A percentile compares a stretch with the other conserved stretches of the same genome.
phyloP scores from a whole-genome alignment of 208 protist genomes.

The Naegleria fowleri region DNA sequence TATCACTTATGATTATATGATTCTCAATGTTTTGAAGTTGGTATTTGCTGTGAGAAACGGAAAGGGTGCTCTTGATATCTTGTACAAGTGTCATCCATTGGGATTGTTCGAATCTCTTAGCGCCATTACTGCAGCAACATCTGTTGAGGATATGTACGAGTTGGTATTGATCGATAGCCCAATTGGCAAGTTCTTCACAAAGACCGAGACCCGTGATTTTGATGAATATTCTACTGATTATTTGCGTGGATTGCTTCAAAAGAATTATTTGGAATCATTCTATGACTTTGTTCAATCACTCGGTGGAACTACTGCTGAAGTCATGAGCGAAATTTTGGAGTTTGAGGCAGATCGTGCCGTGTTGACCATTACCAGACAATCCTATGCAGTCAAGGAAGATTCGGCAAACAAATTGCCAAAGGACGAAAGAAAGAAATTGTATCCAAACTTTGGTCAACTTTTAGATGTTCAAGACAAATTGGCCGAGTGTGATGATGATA shows the following conservation, averaged over 20 bases:
- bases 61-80: slow-evolving; percentile 66
- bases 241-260: slow-evolving; percentile 94
- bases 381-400: slow-evolving; percentile 67
- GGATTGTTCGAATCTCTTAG: slow-evolving; percentile 90
- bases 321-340: slow-evolving; percentile 75
- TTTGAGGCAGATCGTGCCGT: slow-evolving; percentile 94
- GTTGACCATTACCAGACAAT: slow-evolving; percentile 96
- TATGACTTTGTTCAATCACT: slow-evolving; percentile 81
- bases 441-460: slow-evolving; percentile 75
- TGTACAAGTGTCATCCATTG: slow-evolving; percentile 95
- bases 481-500: slow-evolving; percentile 64
- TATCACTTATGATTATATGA: slow-evolving; percentile 98
- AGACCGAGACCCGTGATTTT: neutral
- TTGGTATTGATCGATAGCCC: slow-evolving; percentile 93
- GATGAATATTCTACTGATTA: slow-evolving; percentile 80
- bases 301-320: slow-evolving; percentile 73
- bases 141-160: slow-evolving; percentile 90
- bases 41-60: slow-evolving; percentile 73
- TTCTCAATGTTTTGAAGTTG: slow-evolving; percentile 80
- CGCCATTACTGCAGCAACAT: slow-evolving; percentile 76
- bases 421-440: slow-evolving; percentile 66
- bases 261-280: slow-evolving; percentile 98
- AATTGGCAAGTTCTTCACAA: slow-evolving; percentile 72
- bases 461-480: slow-evolving; percentile 76
- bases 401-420: slow-evolving; percentile 64